Evolutionary conservation across 1,139 yeast genomes (phyloP), one percentile per base, ranked within the genome.

Genomic region (Pichia sp.): DNA sequence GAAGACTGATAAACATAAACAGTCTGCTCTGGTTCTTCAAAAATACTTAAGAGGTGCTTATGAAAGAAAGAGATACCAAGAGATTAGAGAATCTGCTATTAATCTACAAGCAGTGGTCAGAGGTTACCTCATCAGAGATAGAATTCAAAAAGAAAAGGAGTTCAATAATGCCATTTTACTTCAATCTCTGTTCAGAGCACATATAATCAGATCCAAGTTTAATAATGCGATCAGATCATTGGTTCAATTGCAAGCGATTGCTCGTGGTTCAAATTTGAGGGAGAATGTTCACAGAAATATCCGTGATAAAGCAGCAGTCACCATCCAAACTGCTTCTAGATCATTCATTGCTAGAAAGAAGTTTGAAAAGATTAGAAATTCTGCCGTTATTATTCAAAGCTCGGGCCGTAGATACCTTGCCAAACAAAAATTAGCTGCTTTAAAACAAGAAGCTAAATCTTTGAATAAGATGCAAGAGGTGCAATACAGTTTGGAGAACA

Each of bases 401-500:
- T 74, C 81, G 54, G 71, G 83, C 53, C 79, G 98, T 69, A 79
- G 95, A 57, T 79, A 76, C 52, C 68, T 73, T 52, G 98, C 98
- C 34, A 71, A 71, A 54, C 69, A 70, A 45, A 82, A 82, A 61
- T 76, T 86, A 56, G 68, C 71, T 50, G 67, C 71, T 49, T 71
- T 87, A 61, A 84, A 79, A 61, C 75, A 73, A 31, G 97, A 92
- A 54, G 96, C 97, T 37, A 87, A 87, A 62, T 86, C 95, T 27
- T 95, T 87, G 41, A 83, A 81, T 61, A 95, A 84, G 60, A 75
- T 86, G 70, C 80, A 86, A 65, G 96, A 92, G 62, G 95, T 87
- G 37, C 87, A 95, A 57, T 92, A 87, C 67, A 81, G 85, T 62
- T 75, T 92, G 58, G 98, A 94, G 64, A 92, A 90, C 65, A 92